Evolutionary conservation across 306 rosid species (phyloP).

Genomic region (Ziziphus jujuba): DNA sequence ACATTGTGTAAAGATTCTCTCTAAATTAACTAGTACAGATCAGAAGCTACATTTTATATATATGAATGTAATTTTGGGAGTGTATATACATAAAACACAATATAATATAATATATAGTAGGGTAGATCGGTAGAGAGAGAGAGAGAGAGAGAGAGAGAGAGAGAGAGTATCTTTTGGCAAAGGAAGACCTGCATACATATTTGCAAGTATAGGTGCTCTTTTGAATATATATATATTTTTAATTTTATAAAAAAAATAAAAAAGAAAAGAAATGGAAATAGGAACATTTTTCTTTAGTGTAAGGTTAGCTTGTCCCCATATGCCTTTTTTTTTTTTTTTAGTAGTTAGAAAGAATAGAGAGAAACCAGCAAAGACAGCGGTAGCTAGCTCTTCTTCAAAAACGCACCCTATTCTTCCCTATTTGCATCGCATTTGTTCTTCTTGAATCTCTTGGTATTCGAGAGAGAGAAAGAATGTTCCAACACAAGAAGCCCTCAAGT

Average conservation of each 20-base stretch:
- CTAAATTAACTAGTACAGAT: background rate
- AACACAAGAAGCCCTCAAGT: conserved; percentile 93
- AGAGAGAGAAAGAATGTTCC: conserved; percentile 77
- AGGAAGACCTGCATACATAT: conserved; percentile 43
- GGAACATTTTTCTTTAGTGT: conserved; percentile 24
- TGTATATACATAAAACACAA: background rate
- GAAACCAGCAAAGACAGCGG: conserved; percentile 49
- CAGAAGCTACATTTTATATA: background rate
- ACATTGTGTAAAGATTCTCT: background rate
- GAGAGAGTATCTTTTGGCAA: conserved; percentile 56
- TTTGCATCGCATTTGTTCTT: conserved; percentile 99
- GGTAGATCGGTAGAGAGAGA: no score
- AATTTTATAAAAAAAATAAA: conserved; percentile 9
- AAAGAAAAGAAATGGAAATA: background rate
- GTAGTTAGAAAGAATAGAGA: background rate
- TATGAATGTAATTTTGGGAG: background rate
- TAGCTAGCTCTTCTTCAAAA: conserved; percentile 64
- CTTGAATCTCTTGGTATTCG: conserved; percentile 80
- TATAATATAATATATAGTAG: conserved; percentile 2
- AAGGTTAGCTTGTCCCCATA: conserved; percentile 40
- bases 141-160: conserved; percentile 36
- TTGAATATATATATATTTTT: background rate
- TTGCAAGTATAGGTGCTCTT: conserved; percentile 48
- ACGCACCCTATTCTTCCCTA: conserved; percentile 91
- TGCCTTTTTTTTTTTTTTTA: conserved; percentile 31